Evolutionary conservation across 345 rosid genomes (phyloP).

Genomic region (Eucalyptus pauciflora): DNA sequence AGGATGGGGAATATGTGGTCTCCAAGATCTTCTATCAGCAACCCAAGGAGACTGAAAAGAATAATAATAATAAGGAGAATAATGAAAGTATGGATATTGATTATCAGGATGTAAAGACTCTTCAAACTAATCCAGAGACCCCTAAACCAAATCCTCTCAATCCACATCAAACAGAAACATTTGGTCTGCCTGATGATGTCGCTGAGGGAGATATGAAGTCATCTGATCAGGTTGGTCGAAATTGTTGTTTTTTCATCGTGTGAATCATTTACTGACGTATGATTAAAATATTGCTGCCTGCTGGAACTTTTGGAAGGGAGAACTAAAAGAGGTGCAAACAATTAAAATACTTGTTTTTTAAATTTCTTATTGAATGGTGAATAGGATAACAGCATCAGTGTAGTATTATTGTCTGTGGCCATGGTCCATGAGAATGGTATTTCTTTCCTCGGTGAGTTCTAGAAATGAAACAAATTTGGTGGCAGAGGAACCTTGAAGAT

Average conservation of each 20-base stretch:
- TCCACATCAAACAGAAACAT: slow-evolving; percentile 32
- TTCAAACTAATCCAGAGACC: slow-evolving; percentile 51
- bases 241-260: not conserved
- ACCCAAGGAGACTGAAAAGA: slow-evolving; percentile 29
- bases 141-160: slow-evolving; percentile 55
- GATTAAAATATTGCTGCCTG: not conserved
- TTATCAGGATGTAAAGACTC: slow-evolving; percentile 23
- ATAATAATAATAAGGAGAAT: not conserved
- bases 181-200: slow-evolving; percentile 6
- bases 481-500: not conserved
- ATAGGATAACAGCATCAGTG: not conserved
- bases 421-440: not conserved
- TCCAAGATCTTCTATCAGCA: slow-evolving; percentile 66
- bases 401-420: not conserved
- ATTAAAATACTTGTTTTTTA: not conserved
- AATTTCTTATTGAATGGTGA: not conserved
- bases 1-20: slow-evolving; percentile 60
- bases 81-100: not conserved
- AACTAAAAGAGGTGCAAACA: not conserved
- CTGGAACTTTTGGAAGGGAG: not conserved
- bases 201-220: slow-evolving; percentile 5
- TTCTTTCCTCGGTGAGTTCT: not conserved
- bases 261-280: not conserved
- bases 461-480: not conserved
- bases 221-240: slow-evolving; percentile 16